Evolutionary conservation across 257 asterid genomes (phyloP), one percentile per base, ranked within the genome.

Genomic region (Prunella vulgaris): DNA sequence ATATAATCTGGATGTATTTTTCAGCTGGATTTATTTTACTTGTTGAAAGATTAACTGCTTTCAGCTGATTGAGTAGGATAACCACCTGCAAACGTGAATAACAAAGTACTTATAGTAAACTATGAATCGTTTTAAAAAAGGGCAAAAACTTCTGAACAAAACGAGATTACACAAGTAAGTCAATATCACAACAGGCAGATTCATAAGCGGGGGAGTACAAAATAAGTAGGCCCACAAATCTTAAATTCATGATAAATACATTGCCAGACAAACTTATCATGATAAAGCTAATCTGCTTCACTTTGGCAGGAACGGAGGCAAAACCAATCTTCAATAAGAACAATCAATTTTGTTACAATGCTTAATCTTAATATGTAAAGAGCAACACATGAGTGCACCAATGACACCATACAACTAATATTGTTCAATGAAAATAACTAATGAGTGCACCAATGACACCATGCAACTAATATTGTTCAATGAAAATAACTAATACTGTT

Each of bases 1-100:
- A 91, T 57, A 87, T 91, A 37, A 94, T 74, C 78, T 91, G 97
- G 73, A 94, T 84, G 74, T 90, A 93, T 79, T 93, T 90, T 74
- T 90, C 97, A 27, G 94, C 84, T 40, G 87, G 76, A 82, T 94
- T 94, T 61, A 61, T 35, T 70, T 81, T 85, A 83, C 90, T 94
- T 20, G 81, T 20, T 28, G 97, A 80, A 14, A 95, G 85, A 70
- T 81, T 87, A 28, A 94, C 90, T 61, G 95, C 95, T 81, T 86
- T 87, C 33, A 94, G 84, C 77, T 91, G 95, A 74, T 86, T 74
- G 77, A 87, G 59, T 22, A 84, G 96, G 68, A 94, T 84, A 40
- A 91, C 81, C 58, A 91, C 96, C 99, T 93, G 83, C 69, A 60
- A 59, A 10, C 35, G 44, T 58, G 14, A 30, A 62, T n/a, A 51